Percentiles rank a stretch among this genome's conserved stretches.
Conservation (phyloP, 768 basidiomycete genomes). For the Hypholoma sublateritium region DNA sequence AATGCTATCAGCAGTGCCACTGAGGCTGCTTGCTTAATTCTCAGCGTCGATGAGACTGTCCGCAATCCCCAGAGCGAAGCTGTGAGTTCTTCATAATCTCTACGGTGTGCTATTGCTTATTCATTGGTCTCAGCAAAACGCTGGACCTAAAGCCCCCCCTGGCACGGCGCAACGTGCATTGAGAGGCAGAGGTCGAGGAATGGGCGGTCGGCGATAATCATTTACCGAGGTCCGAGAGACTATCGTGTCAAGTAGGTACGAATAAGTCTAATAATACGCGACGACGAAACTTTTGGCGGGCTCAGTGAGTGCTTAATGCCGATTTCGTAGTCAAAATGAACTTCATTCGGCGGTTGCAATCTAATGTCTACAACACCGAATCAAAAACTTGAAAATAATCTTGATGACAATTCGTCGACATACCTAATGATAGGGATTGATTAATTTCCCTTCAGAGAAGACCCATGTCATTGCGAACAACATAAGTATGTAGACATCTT, state of each 20-base stretch:
- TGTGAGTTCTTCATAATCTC: conserved; percentile 46
- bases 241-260: not conserved
- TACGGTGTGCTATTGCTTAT: conserved; percentile 16
- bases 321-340: too few species aligned
- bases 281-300: too few species aligned
- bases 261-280: too few species aligned
- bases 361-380: too few species aligned
- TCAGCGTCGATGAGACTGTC: conserved; percentile 98
- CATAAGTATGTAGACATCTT: too few species aligned
- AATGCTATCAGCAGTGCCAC: conserved; percentile 95
- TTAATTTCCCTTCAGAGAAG: too few species aligned
- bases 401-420: too few species aligned
- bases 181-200: conserved; percentile 84
- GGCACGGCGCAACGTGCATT: conserved; percentile 86
- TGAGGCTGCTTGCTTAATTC: conserved; percentile 93
- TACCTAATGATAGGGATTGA: too few species aligned
- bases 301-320: too few species aligned
- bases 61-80: conserved; percentile 92
- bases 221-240: not conserved
- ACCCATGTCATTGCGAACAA: too few species aligned
- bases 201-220: conserved; percentile 59
- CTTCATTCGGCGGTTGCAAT: too few species aligned
- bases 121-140: conserved; percentile 50
- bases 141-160: conserved; percentile 90
- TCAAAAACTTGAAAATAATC: too few species aligned